Evolutionary conservation across 495 filamentous ascomycete genomes (phyloP), one percentile per base, ranked within the genome.

Genomic region (Neurospora discreta): DNA sequence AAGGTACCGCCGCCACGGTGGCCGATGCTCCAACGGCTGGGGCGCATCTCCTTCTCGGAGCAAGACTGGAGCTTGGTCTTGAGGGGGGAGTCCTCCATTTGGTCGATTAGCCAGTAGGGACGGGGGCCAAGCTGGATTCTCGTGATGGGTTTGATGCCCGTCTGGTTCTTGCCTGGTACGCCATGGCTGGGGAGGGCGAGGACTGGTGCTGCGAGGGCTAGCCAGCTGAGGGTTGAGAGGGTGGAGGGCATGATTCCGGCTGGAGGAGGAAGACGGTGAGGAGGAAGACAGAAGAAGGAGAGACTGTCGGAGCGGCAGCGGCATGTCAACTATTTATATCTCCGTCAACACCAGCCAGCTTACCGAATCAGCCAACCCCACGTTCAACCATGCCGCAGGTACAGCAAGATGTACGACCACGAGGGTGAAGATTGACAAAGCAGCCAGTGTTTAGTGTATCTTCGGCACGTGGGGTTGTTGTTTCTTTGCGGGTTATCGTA

Each of bases 1-100:
- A 90, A 78, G 13, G 86, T 84, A 3, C 82, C 88, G 20, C 83
- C 84, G 42, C 88, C 88, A 26, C 88, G 87, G 71, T 90, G 88
- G 23, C 82, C 84, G 76, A 90, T 87, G 76, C 81, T 82, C 74
- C 86, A 89, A 40, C 78, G 77, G 23, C 84, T 82, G 7, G 80
- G 78, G 16, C 73, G 76, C 69, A 80, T 77, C 18, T 75, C 58
- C 74, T 74, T 79, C 68, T 89, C 85, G 7, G 80, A 78, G 79
- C 88, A 90, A 0, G 83, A 81, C 13, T 83, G 78, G 36, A 90
- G 81, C 77, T 85, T 82, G 16, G 78, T 73, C 78, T 90, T 90
- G 73, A 90, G 78, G 44, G 84, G 82, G 0, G 85, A 82, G 8
- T 85, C 82, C 44, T 85, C 84, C 87, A 90, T 89, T 71, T 89